Evolutionary conservation across 768 basidiomycete genomes (phyloP).

Genomic region (Psilocybe subaeruginosa): DNA sequence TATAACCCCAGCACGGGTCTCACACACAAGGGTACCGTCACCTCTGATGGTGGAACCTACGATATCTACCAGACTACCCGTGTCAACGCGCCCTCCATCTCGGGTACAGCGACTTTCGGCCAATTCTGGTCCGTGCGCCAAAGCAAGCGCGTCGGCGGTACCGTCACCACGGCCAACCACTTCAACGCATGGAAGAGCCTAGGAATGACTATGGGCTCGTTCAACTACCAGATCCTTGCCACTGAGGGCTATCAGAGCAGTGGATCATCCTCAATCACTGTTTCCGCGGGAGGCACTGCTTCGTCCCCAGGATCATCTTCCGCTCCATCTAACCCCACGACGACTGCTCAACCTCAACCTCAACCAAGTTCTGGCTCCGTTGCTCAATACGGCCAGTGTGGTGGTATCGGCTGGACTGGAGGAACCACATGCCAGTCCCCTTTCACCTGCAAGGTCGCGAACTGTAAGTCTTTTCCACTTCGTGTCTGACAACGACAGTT

Average conservation of each 20-base stretch:
- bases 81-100: constrained; percentile 43
- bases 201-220: constrained; percentile 41
- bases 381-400: constrained; percentile 13
- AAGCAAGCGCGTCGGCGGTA: constrained; percentile 35
- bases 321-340: neutral
- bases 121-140: constrained; percentile 51
- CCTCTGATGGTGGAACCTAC: constrained; percentile 45
- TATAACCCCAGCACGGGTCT: constrained; percentile 40
- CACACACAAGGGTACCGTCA: constrained; percentile 39
- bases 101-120: constrained; percentile 45
- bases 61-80: constrained; percentile 41
- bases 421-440: constrained; percentile 10
- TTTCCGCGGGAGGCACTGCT: constrained; percentile 1
- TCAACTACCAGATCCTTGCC: constrained; percentile 50
- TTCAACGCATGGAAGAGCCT: constrained; percentile 43
- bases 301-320: neutral
- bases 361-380: constrained; percentile 2
- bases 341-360: neutral
- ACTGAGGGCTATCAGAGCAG: constrained; percentile 48
- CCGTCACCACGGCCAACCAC: constrained; percentile 40
- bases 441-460: constrained; percentile 9
- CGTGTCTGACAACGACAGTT: neutral
- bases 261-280: constrained; percentile 26
- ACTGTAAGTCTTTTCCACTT: neutral
- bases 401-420: constrained; percentile 14